These are phyloP conservation scores for Graphiopsis chlorocephala DNA, from an alignment of 2,329 filamentous ascomycete genomes.

Conservation along the genomic window DNA sequence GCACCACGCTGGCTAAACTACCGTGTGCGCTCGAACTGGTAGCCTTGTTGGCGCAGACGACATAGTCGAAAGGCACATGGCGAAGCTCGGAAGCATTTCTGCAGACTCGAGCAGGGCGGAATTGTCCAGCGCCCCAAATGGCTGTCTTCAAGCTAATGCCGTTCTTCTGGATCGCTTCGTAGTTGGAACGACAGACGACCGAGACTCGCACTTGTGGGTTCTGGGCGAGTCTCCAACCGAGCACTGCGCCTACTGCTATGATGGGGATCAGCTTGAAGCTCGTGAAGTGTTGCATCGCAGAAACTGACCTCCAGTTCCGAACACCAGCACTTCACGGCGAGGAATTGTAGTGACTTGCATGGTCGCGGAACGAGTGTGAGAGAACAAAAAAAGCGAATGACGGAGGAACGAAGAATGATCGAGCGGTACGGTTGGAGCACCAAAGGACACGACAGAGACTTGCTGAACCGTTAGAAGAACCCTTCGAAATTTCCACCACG, in stretches of 20 bases:
- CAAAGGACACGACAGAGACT: background rate
- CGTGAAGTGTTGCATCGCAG: background rate
- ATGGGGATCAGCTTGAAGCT: background rate
- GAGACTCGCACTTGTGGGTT: slow-evolving; percentile 21
- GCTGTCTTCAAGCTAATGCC: slow-evolving; percentile 24
- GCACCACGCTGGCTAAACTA: slow-evolving; percentile 19
- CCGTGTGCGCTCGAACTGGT: slow-evolving; percentile 18
- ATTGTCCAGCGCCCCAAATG: slow-evolving; percentile 25
- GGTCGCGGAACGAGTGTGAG: background rate
- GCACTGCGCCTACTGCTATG: slow-evolving; percentile 25
- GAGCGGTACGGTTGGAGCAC: background rate
- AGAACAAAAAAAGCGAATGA: slow-evolving; percentile 15
- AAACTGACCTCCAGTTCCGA: slow-evolving; percentile 1
- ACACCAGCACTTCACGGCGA: slow-evolving; percentile 3
- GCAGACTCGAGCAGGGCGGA: slow-evolving; percentile 22
- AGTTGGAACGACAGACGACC: slow-evolving; percentile 27
- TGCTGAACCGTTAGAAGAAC: background rate
- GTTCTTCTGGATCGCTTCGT: slow-evolving; percentile 17
- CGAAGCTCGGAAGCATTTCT: slow-evolving; percentile 13
- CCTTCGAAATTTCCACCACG: background rate
- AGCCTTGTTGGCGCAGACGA: slow-evolving; percentile 27
- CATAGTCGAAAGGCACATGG: slow-evolving; percentile 23
- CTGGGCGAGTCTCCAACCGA: slow-evolving; percentile 28
- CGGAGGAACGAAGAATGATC: background rate
- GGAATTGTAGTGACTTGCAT: slow-evolving; percentile 12